Percentiles rank a stretch among this genome's conserved stretches.
phyloP scores from a whole-genome alignment of 2,329 filamentous ascomycete species.

The Cytospora mali region DNA sequence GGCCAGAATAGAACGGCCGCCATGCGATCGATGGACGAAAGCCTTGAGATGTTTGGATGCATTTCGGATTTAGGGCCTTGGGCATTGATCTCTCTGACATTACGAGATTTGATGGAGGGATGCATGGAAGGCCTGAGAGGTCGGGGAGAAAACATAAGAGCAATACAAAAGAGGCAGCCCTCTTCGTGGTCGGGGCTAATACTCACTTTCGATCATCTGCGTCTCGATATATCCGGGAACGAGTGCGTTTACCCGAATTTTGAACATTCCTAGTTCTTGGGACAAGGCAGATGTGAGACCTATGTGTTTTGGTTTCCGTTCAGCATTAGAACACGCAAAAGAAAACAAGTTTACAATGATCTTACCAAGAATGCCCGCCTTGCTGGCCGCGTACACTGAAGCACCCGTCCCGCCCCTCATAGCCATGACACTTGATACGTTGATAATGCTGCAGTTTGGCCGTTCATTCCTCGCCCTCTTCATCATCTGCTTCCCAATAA shows the following conservation, averaged over 20 bases:
- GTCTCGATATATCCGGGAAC: slow-evolving; percentile 83
- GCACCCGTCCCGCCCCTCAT: slow-evolving; percentile 68
- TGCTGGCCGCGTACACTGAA: slow-evolving; percentile 75
- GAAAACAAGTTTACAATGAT: slow-evolving; percentile 6
- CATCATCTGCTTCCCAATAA: slow-evolving; percentile 52
- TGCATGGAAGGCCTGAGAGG: not conserved
- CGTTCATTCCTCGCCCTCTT: slow-evolving; percentile 33
- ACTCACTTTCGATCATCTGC: slow-evolving; percentile 73
- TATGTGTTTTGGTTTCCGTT: slow-evolving; percentile 36
- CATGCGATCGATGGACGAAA: not conserved
- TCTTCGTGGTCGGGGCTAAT: too few species aligned
- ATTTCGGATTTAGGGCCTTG: slow-evolving; percentile 24
- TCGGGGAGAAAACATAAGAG: slow-evolving; percentile 13
- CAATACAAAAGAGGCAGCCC: not conserved
- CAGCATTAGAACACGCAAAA: not conserved
- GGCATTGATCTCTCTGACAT: slow-evolving; percentile 7
- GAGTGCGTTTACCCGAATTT: slow-evolving; percentile 77
- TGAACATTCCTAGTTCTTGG: slow-evolving; percentile 59
- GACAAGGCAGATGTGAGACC: slow-evolving; percentile 70
- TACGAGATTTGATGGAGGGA: not conserved
- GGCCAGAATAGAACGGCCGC: not conserved
- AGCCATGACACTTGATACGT: slow-evolving; percentile 77
- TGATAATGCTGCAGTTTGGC: slow-evolving; percentile 67
- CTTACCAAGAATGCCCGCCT: slow-evolving; percentile 75
- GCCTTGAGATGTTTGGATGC: slow-evolving; percentile 1